Base-by-base conservation (phyloP, 2,329 filamentous ascomycete genomes). In the Epichloe hybrida region DNA sequence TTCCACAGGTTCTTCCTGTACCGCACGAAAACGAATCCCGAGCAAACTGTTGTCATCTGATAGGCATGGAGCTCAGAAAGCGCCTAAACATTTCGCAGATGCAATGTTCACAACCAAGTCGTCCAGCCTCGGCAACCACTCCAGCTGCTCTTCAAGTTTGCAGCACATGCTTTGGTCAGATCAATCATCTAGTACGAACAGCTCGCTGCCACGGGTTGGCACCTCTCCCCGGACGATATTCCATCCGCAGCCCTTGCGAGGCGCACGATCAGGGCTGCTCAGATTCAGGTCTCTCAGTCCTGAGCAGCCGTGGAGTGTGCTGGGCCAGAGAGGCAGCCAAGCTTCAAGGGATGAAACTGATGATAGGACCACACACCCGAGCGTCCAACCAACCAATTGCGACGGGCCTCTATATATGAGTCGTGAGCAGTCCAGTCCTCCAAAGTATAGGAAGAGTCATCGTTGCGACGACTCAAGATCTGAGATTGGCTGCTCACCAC, bases 161-260 rank as follows among this genome's bases (percentile, higher is more conserved):
- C 41, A 39, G 20, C 50, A 37, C 23, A 44, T 34, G 42, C 38
- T 39, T 13, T 54, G 46, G 43, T 54, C 52, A 36, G 47, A 54
- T 37, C 46, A 50, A 35, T 52, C 50, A 21, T 40, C 38, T 48
- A 54, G 52, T n/a, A 54, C 52, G 4, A 50, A 35, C 38, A 54
- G 50, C 40, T 51, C 52, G 6, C 23, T 51, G 11, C 52, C 47
- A 23, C 42, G 20, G 7, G 37, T 36, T 6, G 40, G 50, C 17
- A 48, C 17, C 8, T 50, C 46, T 41, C 49, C 50, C 20, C 17
- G 20, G 45, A 45, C 21, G 9, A 35, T 56, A 12, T 44, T 54
- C 27, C 60, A 65, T 13, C 63, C 63, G 34, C 59, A 56, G 23
- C 62, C 62, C 9, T 50, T 52, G 9, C 52, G 57, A 34, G 50